Conservation (phyloP, 352 stramenopile genomes). For the Globisporangium viniferum region DNA sequence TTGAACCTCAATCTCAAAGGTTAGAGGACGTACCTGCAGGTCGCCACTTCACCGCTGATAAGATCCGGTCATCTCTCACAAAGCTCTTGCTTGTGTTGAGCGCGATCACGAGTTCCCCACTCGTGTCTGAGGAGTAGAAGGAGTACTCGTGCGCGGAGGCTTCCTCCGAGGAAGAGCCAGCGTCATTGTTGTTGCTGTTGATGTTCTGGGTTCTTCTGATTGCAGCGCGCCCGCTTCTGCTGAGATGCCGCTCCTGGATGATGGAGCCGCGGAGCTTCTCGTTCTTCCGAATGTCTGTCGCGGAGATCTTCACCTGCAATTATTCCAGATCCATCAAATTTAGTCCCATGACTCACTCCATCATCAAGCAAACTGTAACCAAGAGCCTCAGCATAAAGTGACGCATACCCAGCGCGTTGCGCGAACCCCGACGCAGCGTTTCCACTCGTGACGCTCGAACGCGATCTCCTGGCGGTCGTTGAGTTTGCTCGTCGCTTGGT, state of each 20-base stretch:
- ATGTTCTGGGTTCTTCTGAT: background rate
- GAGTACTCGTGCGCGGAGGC: slow-evolving; percentile 10
- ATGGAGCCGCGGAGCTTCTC: slow-evolving; percentile 30
- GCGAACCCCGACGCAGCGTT: slow-evolving; percentile 40
- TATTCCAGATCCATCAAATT: background rate
- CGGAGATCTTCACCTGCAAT: slow-evolving; percentile 32
- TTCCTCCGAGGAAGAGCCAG: slow-evolving; percentile 9
- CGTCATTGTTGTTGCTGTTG: background rate
- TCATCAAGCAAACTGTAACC: no score
- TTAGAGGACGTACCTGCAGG: slow-evolving; percentile 11
- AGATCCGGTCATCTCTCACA: slow-evolving; percentile 15
- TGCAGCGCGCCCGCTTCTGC: slow-evolving; percentile 9
- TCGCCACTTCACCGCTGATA: slow-evolving; percentile 10
- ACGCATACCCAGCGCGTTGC: slow-evolving; percentile 13
- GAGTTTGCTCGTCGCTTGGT: slow-evolving; percentile 17
- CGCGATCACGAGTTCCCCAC: background rate
- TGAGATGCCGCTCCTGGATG: slow-evolving; percentile 29
- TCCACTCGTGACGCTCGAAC: slow-evolving; percentile 65
- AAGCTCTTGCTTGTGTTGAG: slow-evolving; percentile 11
- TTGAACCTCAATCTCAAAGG: background rate
- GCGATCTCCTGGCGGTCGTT: slow-evolving; percentile 56
- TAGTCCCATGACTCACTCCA: background rate
- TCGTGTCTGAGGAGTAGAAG: slow-evolving; percentile 3
- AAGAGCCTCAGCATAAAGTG: background rate
- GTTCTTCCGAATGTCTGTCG: slow-evolving; percentile 24